Percentiles rank a stretch among this genome's conserved stretches.
Evolutionary conservation across 129 eudicot species (phyloP).

Genomic region (Centaurea solstitialis): DNA sequence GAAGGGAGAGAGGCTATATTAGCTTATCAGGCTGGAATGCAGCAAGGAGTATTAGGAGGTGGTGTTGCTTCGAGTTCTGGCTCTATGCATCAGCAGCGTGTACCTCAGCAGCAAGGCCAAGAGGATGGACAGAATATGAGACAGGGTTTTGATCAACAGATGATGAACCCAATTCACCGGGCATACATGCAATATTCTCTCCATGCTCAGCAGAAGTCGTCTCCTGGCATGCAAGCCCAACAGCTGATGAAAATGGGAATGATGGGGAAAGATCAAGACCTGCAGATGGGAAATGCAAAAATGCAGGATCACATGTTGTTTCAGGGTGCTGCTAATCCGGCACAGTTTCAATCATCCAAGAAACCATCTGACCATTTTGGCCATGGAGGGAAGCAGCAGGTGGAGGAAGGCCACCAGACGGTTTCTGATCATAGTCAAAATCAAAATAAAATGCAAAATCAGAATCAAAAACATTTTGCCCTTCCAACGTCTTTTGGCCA

Average conservation of each 20-base stretch:
- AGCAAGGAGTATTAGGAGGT: constrained; percentile 70
- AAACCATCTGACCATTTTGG: constrained; percentile 57
- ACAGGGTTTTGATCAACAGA: constrained; percentile 75
- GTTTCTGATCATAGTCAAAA: constrained; percentile 56
- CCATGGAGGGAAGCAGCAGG: constrained; percentile 53
- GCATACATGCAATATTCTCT: constrained; percentile 84
- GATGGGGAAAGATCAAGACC: constrained; percentile 62
- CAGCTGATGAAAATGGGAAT: constrained; percentile 68
- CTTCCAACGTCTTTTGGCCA: constrained; percentile 57
- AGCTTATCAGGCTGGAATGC: constrained; percentile 72
- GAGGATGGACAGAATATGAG: constrained; percentile 67
- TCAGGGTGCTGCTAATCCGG: constrained; percentile 68
- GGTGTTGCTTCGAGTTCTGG: constrained; percentile 53
- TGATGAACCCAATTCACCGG: constrained; percentile 74
- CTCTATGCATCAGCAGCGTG: constrained; percentile 64
- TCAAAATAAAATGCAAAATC: constrained; percentile 46
- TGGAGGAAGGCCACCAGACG: constrained; percentile 48
- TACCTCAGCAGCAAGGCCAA: constrained; percentile 57
- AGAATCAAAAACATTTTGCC: constrained; percentile 46
- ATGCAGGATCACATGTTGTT: constrained; percentile 54
- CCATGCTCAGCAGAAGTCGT: constrained; percentile 60
- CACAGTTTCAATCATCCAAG: constrained; percentile 52
- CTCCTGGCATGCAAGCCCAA: constrained; percentile 63
- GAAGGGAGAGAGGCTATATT: constrained; percentile 81
- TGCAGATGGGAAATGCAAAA: constrained; percentile 52